Base-by-base conservation (phyloP, 2,329 filamentous ascomycete species). In the Cordyceps farinosa region DNA sequence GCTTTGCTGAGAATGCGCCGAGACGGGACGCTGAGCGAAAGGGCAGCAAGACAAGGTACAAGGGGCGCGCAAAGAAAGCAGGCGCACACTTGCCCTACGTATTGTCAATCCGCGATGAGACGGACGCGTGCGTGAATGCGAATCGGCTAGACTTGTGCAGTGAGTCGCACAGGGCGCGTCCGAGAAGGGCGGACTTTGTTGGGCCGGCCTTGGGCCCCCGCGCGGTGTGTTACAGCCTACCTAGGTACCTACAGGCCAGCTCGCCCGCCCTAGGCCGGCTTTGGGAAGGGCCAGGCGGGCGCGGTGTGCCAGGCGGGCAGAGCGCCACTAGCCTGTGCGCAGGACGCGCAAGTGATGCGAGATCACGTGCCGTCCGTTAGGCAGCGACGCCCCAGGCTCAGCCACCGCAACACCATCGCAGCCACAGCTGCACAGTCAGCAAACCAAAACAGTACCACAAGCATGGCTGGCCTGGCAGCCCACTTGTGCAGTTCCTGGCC, bases 271-370 rank as follows among this genome's bases (percentile, higher is more conserved):
- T 50, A 59, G 56, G 32, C 57, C 36, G 34, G 36, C n/a, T 44
- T 60, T 30, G 48, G 47, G n/a, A 44, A 44, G 15, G 57, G 9
- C 47, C 36, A 44, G 58, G 47, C 47, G 54, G 57, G 52, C 57
- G 47, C 58, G 45, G 29, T 61, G 50, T 40, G 30, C 57, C 57
- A 60, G 27, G 58, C 36, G n/a, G 29, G n/a, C 27, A n/a, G 40
- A 42, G 11, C 40, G 40, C 58, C 29, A 36, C 30, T 54, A 34
- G 60, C 10, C 60, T 22, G 51, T 56, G 52, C 60, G 3, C 10
- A 6, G 22, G 17, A 61, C 60, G 36, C 60, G 60, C 44, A 40
- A 62, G 27, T 62, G 60, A 50, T 55, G 60, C 60, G 60, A 55
- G n/a, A 27, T 48, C 60, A 62, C 60, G 60, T 62, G 51, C 10